Percentiles rank a stretch among this genome's conserved stretches.
Evolutionary conservation across 495 filamentous ascomycete species (phyloP).

Genomic region (Durotheca rogersii): DNA sequence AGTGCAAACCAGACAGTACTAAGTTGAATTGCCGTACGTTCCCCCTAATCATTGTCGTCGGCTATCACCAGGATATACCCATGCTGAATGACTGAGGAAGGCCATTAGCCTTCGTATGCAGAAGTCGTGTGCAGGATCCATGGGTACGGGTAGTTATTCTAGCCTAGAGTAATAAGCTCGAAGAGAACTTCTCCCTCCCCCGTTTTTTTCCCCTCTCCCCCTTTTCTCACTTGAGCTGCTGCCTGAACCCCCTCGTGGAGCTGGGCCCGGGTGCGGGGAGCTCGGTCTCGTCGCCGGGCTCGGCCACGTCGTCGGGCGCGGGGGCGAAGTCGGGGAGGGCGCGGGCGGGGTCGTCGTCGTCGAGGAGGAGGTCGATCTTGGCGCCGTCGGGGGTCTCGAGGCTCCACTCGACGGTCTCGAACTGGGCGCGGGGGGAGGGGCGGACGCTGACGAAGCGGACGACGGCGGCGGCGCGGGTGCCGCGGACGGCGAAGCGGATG

Average conservation of each 20-base stretch:
- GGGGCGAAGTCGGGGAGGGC: too few relatives aligned
- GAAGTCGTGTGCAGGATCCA: neutral
- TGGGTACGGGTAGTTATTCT: neutral
- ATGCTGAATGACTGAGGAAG: too few relatives aligned
- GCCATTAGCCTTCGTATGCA: too few relatives aligned
- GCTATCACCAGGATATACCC: neutral
- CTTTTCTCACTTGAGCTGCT: constrained; percentile 39
- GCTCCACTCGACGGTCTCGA: constrained; percentile 77
- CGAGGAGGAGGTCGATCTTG: constrained; percentile 66
- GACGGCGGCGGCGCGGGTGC: constrained; percentile 66
- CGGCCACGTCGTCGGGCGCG: too few relatives aligned
- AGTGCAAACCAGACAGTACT: too few relatives aligned
- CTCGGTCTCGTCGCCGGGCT: too few relatives aligned
- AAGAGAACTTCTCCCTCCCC: constrained; percentile 2
- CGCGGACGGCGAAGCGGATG: constrained; percentile 85
- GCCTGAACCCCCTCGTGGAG: constrained; percentile 46
- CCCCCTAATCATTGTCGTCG: neutral
- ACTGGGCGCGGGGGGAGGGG: constrained; percentile 68
- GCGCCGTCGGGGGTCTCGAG: constrained; percentile 65
- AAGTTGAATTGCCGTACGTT: neutral
- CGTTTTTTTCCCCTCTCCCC: too few relatives aligned
- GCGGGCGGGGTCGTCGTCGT: too few relatives aligned
- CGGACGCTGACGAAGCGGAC: constrained; percentile 82
- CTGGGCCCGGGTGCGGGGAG: too few relatives aligned
- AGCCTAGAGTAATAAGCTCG: neutral